Evolutionary conservation across 495 filamentous ascomycete species (phyloP).

Genomic region (Aspergillus coremiiformis): DNA sequence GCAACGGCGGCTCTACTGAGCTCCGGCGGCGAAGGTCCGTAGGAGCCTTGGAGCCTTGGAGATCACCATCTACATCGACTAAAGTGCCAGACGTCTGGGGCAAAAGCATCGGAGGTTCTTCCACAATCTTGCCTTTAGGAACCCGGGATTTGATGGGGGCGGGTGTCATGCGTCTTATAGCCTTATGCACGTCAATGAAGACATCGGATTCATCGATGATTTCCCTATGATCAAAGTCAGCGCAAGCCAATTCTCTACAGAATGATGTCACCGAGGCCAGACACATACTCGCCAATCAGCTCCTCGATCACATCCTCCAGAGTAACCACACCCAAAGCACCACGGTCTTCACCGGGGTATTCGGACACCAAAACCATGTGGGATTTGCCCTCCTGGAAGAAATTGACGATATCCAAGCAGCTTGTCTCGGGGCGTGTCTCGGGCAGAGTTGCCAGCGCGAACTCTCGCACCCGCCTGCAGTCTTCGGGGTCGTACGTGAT

Average conservation of each 20-base stretch:
- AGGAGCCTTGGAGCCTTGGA: constrained; percentile 4
- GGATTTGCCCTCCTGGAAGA: constrained; percentile 97
- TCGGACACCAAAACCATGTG: constrained; percentile 98
- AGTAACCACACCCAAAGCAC: constrained; percentile 87
- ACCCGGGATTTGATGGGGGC: constrained; percentile 53
- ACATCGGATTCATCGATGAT: constrained; percentile 90
- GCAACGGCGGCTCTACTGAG: constrained; percentile 48
- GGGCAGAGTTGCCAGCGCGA: constrained; percentile 85
- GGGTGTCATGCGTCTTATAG: constrained; percentile 71
- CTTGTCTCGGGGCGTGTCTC: constrained; percentile 93
- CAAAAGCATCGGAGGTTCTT: constrained; percentile 34
- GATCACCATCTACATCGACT: constrained; percentile 29
- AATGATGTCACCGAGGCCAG: background rate
- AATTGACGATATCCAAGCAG: constrained; percentile 97
- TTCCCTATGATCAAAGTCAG: constrained; percentile 41
- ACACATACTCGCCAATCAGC: constrained; percentile 86
- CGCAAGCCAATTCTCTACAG: background rate
- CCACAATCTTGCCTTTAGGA: constrained; percentile 50
- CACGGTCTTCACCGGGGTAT: constrained; percentile 77
- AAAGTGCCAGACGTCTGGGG: constrained; percentile 25
- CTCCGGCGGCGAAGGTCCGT: constrained; percentile 23
- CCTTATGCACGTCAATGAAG: constrained; percentile 94
- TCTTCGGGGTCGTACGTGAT: constrained; percentile 99
- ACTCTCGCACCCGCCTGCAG: constrained; percentile 72
- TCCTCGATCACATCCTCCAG: constrained; percentile 98